Base-by-base conservation (phyloP, 495 filamentous ascomycete species). In the Xylaria castorea region DNA sequence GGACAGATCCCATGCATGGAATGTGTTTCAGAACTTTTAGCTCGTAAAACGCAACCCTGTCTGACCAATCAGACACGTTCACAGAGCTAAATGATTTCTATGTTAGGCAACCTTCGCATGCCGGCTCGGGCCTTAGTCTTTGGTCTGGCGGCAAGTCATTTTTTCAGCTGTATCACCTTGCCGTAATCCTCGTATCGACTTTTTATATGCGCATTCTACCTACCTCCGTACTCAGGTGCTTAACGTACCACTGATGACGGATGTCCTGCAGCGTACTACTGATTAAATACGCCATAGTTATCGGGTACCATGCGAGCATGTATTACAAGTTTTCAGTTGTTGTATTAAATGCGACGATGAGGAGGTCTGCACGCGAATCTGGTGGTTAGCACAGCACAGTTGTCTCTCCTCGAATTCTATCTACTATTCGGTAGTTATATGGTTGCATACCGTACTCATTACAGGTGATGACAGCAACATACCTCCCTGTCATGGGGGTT, bases 101-200 rank as follows among this genome's bases (percentile, higher is more conserved):
- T 60, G 58, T 77, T 79, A 38, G 77, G 77, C 77, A 77, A 75
- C 65, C 68, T 34, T 48, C 18, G 8, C 30, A 57, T 42, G 18
- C 32, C 30, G 46, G 32, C 20, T 36, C 30, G 8, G 30, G 22
- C 64, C 64, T 20, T 38, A 20, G 25, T 18, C 27, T 14, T 8
- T 18, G 20, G 38, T 63, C 60, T 63, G 0, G 57, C 57, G 30
- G 32, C 57, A 57, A 57, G 0, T 57, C 0, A 25, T 57, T 57
- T 57, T 57, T 18, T 14, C 27, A 18, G 16, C 12, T 5, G 53
- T 18, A 58, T 9, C 32, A 36, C 27, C 14, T 16, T 12, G 34
- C n/a, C n/a, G 1, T 7, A 3, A n/a, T 30, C 51, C 51, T 55
- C 12, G 12, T 55, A 30, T 30, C 51, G 48, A 51, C 5, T 25